Percentiles rank a stretch among this genome's conserved stretches.
Evolutionary conservation across 2,329 filamentous ascomycete genomes (phyloP).

Genomic region (Sarocladium kiliense): DNA sequence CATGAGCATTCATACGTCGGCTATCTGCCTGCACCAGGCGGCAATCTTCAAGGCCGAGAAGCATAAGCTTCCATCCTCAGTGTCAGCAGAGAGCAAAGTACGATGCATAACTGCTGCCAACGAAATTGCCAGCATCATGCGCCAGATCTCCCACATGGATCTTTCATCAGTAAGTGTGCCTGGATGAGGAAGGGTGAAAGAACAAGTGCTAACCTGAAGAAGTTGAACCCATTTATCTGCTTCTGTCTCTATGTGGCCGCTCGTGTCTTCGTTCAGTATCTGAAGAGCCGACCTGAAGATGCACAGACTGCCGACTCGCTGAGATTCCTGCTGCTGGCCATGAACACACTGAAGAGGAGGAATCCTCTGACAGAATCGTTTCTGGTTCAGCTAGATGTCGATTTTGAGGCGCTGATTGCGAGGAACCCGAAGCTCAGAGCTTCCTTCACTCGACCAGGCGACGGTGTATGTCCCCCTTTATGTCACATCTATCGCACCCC

Average conservation of each 20-base stretch:
- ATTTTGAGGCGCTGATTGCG: conserved; percentile 69
- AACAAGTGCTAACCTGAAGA: conserved; percentile 21
- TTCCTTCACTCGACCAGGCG: conserved; percentile 47
- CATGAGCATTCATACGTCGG: conserved; percentile 95
- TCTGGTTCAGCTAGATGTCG: conserved; percentile 85
- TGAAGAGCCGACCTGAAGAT: conserved; percentile 91
- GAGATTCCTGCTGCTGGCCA: conserved; percentile 85
- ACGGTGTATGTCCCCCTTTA: conserved; percentile 38
- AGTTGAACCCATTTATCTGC: conserved; percentile 95
- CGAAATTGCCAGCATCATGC: conserved; percentile 92
- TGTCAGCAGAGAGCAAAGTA: conserved; percentile 85
- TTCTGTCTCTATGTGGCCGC: conserved; percentile 97
- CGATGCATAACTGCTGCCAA: conserved; percentile 90
- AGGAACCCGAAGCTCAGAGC: conserved; percentile 53
- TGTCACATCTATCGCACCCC: no score
- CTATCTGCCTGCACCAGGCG: conserved; percentile 95
- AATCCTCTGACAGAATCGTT: conserved; percentile 95
- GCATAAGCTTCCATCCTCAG: conserved; percentile 68
- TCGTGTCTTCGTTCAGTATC: conserved; percentile 89
- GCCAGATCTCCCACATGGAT: conserved; percentile 87
- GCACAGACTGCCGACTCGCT: conserved; percentile 71
- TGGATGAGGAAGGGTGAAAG: neutral
- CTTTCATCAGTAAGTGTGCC: conserved; percentile 62
- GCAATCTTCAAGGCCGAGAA: conserved; percentile 97
- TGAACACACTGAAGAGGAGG: conserved; percentile 81